phyloP scores from a whole-genome alignment of 2,329 filamentous ascomycete species.

The Venturia carpophila region DNA sequence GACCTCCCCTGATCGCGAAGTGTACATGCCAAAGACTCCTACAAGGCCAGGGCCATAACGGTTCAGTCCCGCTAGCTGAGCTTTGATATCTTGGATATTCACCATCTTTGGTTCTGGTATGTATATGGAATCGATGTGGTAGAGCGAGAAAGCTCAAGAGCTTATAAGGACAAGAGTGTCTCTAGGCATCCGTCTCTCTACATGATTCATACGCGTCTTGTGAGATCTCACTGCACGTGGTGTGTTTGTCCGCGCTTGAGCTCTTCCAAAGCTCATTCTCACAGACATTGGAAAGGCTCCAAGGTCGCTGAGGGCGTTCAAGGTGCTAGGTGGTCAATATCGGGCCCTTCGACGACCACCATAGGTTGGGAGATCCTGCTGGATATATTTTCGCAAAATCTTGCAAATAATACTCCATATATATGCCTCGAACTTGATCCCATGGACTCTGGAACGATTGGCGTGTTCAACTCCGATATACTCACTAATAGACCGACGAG shows the following conservation, averaged over 20 bases:
- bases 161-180: not conserved
- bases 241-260: not conserved
- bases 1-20: not conserved
- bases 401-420: too few relatives aligned
- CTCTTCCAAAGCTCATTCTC: not conserved
- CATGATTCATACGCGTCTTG: not conserved
- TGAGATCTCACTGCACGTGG: not conserved
- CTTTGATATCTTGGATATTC: constrained; percentile 15
- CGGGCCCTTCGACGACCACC: too few relatives aligned
- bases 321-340: too few relatives aligned
- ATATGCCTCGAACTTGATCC: too few relatives aligned
- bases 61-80: constrained; percentile 12
- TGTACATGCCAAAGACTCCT: constrained; percentile 26
- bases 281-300: too few relatives aligned
- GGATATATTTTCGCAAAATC: too few relatives aligned
- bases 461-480: too few relatives aligned
- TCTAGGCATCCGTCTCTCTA: not conserved
- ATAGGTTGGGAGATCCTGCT: too few relatives aligned
- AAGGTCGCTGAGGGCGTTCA: too few relatives aligned
- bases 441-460: too few relatives aligned
- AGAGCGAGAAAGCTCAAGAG: not conserved
- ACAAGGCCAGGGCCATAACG: constrained; percentile 25
- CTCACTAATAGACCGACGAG: too few relatives aligned
- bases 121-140: not conserved
- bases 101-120: constrained; percentile 16